Base-by-base conservation (phyloP, 192 early-diverging fungal genomes). In the Coemansia sp. region DNA sequence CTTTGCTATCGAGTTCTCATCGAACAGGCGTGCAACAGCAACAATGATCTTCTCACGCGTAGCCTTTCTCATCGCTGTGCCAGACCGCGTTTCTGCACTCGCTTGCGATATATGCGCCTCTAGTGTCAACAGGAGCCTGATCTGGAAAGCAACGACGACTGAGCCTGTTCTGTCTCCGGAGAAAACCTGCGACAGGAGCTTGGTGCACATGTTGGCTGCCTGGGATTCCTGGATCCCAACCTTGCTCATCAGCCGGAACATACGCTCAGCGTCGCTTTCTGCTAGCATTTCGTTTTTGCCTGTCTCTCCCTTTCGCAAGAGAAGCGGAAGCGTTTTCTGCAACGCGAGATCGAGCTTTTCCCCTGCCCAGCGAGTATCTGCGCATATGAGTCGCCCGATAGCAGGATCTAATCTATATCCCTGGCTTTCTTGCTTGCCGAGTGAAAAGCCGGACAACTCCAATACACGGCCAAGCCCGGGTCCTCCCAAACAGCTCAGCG, bases 171-270 rank as follows among this genome's bases (percentile, higher is more conserved):
- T 29, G 34, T 21, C 35, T 21, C 37, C 37, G 12, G 35, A 56
- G 57, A 77, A 71, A 13, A 77, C 48, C 15, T 20, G 16, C 18
- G 48, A 34, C 7, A 70, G 9, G 3, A 77, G 43, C 18, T 43
- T 55, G 2, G 65, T 3, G 51, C 74, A 77, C 35, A 61, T 1
- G 13, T 51, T 63, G 0, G 58, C 65, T 9, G 58, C 49, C 26
- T 64, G 59, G 30, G 68, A 48, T 5, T 64, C 61, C 23, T 68
- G 55, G n/a, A 77, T 40, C 3, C 56, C 56, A 3, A 77, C 74
- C 35, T 61, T 59, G 65, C 74, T 77, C 68, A 71, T 64, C 25
- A 77, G 20, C 26, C 64, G 69, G 65, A 77, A 77, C 74, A 77
- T 77, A 13, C 74, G 69, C 33, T 59, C 60, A 7, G 68, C 74